phyloP scores from a whole-genome alignment of 2,329 filamentous ascomycete species.

The Bipolaris victoriae region DNA sequence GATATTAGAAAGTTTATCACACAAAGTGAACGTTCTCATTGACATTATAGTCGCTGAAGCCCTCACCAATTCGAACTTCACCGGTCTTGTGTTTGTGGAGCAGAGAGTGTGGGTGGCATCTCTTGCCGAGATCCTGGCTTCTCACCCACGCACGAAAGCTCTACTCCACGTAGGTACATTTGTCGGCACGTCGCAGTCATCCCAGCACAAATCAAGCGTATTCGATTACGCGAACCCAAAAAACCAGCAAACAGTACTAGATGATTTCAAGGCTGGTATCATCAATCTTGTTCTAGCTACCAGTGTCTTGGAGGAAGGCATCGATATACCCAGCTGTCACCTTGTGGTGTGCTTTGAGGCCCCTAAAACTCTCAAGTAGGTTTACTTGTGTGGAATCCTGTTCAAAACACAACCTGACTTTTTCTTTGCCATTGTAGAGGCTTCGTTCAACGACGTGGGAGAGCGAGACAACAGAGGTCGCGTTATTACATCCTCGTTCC shows the following conservation, averaged over 20 bases:
- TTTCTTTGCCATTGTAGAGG: constrained; percentile 41
- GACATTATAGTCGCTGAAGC: constrained; percentile 47
- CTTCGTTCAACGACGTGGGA: constrained; percentile 69
- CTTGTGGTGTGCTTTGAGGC: constrained; percentile 69
- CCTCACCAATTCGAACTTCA: constrained; percentile 34
- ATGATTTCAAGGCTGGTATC: constrained; percentile 59
- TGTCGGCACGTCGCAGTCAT: constrained; percentile 57
- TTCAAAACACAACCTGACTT: not conserved
- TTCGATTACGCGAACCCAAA: constrained; percentile 57
- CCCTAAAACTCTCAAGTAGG: constrained; percentile 63
- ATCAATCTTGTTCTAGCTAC: constrained; percentile 66
- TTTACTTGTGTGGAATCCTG: not conserved
- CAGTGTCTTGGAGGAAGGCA: constrained; percentile 65
- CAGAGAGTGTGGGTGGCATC: constrained; percentile 53
- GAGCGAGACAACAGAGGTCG: constrained; percentile 64
- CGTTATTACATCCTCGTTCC: constrained; percentile 61
- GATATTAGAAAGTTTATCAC: constrained; percentile 33
- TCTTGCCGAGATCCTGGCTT: constrained; percentile 48
- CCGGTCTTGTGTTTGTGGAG: constrained; percentile 56
- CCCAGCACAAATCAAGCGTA: constrained; percentile 54
- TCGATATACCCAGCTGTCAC: constrained; percentile 68
- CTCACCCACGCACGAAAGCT: constrained; percentile 39
- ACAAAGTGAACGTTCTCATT: constrained; percentile 47
- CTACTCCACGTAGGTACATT: constrained; percentile 56
- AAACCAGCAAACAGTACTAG: constrained; percentile 59